These are phyloP conservation scores for Penicillium nucicola DNA, from an alignment of 495 filamentous ascomycete species.

Conservation along the genomic window DNA sequence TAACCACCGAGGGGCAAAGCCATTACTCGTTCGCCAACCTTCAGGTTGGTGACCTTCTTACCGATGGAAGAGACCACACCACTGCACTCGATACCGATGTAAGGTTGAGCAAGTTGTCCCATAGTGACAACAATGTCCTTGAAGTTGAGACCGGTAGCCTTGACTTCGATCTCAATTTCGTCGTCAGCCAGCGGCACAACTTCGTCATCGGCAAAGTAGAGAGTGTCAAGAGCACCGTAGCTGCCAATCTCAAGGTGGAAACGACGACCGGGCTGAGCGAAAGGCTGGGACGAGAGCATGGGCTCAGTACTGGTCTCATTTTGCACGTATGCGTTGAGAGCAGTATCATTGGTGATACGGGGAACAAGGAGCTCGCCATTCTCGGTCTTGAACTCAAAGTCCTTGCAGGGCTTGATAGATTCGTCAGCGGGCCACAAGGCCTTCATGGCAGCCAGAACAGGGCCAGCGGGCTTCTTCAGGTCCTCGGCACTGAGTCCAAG, in stretches of 20 bases:
- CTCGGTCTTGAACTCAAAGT: slow-evolving; percentile 25
- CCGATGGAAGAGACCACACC: slow-evolving; percentile 48
- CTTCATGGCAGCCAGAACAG: slow-evolving; percentile 33
- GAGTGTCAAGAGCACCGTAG: slow-evolving; percentile 49
- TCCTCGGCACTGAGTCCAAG: slow-evolving; percentile 45
- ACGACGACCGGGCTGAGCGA: slow-evolving; percentile 21
- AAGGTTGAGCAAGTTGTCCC: slow-evolving; percentile 51
- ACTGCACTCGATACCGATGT: slow-evolving; percentile 39
- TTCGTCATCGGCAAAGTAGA: slow-evolving; percentile 49
- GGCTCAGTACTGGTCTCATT: slow-evolving; percentile 44
- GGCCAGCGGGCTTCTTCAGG: slow-evolving; percentile 28
- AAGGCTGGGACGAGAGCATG: slow-evolving; percentile 25
- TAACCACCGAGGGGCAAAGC: slow-evolving; percentile 37
- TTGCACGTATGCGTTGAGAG: slow-evolving; percentile 48
- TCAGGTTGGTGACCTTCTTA: slow-evolving; percentile 36
- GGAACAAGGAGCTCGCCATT: slow-evolving; percentile 39
- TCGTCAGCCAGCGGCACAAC: slow-evolving; percentile 30
- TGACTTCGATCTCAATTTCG: slow-evolving; percentile 49
- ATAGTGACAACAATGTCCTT: slow-evolving; percentile 50
- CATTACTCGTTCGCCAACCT: slow-evolving; percentile 51
- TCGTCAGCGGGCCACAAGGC: slow-evolving; percentile 18
- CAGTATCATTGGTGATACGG: slow-evolving; percentile 44
- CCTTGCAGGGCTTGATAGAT: slow-evolving; percentile 7
- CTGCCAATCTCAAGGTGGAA: slow-evolving; percentile 24
- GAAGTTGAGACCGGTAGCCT: slow-evolving; percentile 54